Base-by-base conservation (phyloP, 192 early-diverging fungal genomes). In the Coemansia javaensis region DNA sequence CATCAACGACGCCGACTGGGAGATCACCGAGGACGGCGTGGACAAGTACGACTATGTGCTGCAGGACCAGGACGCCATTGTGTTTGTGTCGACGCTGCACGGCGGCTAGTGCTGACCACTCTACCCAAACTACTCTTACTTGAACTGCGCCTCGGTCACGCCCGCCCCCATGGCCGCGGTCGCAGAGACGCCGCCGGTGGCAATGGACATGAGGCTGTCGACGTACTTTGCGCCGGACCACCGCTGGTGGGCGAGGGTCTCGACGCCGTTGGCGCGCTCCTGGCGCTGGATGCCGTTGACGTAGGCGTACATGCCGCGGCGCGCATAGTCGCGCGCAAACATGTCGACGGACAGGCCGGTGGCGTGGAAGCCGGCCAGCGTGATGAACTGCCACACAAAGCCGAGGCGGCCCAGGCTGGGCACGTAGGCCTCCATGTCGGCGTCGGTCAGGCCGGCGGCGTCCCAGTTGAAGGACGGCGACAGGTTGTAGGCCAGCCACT, bases 381-480 rank as follows among this genome's bases (percentile, higher is more conserved):
- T 98, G 58, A 94, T 96, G 66, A 98, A 98, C 75, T 98, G 93
- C 92, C 93, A 98, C 28, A 80, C 81, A 77, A 97, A 97, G n/a
- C 94, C 93, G 8, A 95, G 80, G 63, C 80, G 81, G 47, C 89
- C 92, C 20, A 98, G 78, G 46, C 90, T 82, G 15, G 66, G 64
- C 40, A 95, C 84, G 63, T 88, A 98, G 47, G 65, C 66, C 32
- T 82, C 74, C 79, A 98, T 94, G 63, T 95, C 85, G 28, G 83
- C 72, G 68, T 98, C 95, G 27, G 71, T 83, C 85, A 95, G 85
- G 33, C 93, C 93, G 16, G 95, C 91, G 11, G 92, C 90, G 61
- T 93, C 90, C 92, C 93, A 98, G 85, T 98, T 98, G 83, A 96
- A 98, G 21, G 90, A 93, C 18, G 95, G 95, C 31, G 87, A 91